These are phyloP conservation scores for Auxenochlorella pyrenoidosa DNA, from an alignment of 139 green algal species.

Conservation along the genomic window DNA sequence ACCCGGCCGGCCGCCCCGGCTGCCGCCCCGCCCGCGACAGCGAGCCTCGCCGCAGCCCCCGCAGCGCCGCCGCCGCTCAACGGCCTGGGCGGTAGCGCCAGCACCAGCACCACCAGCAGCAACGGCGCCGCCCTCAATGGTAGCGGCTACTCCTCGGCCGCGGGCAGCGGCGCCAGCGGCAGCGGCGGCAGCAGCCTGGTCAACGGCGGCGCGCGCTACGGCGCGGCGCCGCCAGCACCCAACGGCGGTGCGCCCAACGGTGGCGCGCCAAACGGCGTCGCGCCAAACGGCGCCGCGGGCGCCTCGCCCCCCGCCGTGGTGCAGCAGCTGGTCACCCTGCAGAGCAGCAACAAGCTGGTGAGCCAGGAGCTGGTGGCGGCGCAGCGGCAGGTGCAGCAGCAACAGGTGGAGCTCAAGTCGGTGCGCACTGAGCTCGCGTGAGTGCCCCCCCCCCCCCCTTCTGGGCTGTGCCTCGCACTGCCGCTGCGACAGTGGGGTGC, in stretches of 20 bases:
- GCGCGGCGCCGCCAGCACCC: neutral
- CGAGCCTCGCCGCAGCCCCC: neutral
- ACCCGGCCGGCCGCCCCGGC: neutral
- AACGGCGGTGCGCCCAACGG: too few species aligned
- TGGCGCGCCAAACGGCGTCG: too few species aligned
- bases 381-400: constrained; percentile 21
- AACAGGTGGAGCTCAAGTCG: constrained; percentile 10
- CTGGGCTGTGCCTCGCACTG: neutral
- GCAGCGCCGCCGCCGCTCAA: neutral
- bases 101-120: neutral
- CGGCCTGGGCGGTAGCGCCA: neutral
- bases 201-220: too few species aligned
- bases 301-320: neutral
- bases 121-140: neutral
- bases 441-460: neutral
- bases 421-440: constrained; percentile 21
- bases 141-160: neutral
- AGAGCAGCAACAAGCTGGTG: neutral
- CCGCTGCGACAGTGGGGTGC: too few species aligned
- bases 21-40: neutral
- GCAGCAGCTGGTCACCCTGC: constrained; percentile 26
- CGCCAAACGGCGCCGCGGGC: neutral
- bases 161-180: neutral
- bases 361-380: neutral
- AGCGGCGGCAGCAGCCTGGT: neutral